Evolutionary conservation across 179 eudicot species (phyloP).

Genomic region (Spinacia oleracea): DNA sequence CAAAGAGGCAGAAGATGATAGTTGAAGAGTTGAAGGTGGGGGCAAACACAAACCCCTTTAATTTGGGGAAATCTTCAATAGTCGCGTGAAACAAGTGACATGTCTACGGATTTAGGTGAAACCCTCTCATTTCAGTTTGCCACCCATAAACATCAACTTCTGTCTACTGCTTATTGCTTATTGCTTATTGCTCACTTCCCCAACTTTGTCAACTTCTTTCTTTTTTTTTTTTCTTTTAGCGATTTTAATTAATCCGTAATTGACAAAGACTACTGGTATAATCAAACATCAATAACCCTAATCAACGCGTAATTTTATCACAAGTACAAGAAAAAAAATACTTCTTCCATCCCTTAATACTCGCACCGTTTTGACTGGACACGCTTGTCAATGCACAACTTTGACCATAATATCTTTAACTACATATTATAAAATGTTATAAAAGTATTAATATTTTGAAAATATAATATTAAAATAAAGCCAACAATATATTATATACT

Average conservation of each 20-base stretch:
- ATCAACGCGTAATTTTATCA: too few species aligned
- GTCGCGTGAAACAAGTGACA: constrained; percentile 30
- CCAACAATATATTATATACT: too few species aligned
- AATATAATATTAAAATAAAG: too few species aligned
- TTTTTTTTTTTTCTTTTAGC: background rate
- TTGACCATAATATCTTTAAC: too few species aligned
- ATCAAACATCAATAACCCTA: too few species aligned
- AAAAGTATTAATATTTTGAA: too few species aligned
- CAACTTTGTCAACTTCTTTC: constrained; percentile 5
- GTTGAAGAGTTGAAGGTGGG: background rate
- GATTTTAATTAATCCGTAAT: background rate
- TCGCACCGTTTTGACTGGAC: too few species aligned
- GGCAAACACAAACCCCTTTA: constrained; percentile 10
- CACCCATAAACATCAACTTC: constrained; percentile 5
- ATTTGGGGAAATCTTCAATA: constrained; percentile 17
- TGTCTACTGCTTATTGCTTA: background rate
- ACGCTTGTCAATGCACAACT: too few species aligned
- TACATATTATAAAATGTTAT: too few species aligned
- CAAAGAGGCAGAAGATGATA: background rate
- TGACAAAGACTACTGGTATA: constrained; percentile 23
- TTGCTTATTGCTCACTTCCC: too few species aligned
- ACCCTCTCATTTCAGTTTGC: constrained; percentile 9
- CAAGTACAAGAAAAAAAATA: too few species aligned
- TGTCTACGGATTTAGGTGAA: constrained; percentile 34
- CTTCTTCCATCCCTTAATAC: too few species aligned